Conservation (phyloP, 495 filamentous ascomycete species). For the Neurospora sp. region DNA sequence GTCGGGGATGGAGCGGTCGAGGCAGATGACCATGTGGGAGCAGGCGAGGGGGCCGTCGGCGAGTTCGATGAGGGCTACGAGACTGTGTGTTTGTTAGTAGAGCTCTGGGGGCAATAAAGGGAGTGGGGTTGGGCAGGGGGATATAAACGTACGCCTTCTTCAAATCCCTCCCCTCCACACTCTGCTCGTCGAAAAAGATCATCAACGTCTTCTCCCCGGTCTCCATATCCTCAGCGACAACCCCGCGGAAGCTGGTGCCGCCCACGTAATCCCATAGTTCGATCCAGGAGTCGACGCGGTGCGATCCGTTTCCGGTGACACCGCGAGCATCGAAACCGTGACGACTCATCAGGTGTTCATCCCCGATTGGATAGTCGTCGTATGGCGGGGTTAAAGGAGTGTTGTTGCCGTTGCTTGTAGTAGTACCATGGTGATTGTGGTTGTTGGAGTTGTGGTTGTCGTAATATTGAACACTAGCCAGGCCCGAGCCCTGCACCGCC, state of each 20-base stretch:
- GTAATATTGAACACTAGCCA: constrained; percentile 59
- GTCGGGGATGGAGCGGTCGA: constrained; percentile 55
- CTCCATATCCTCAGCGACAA: constrained; percentile 50
- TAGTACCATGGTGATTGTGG: constrained; percentile 15
- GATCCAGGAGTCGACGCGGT: constrained; percentile 42
- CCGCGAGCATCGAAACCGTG: neutral
- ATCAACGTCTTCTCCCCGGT: constrained; percentile 63
- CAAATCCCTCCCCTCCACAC: constrained; percentile 57
- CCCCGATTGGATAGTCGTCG: constrained; percentile 24
- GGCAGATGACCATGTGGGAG: constrained; percentile 66
- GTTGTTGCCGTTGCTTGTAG: constrained; percentile 15
- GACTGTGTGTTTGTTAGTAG: constrained; percentile 35
- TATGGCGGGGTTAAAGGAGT: constrained; percentile 26
- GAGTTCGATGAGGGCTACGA: constrained; percentile 87
- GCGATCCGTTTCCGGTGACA: constrained; percentile 7
- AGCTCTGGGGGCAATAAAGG: neutral
- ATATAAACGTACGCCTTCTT: constrained; percentile 73
- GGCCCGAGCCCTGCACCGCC: constrained; percentile 60
- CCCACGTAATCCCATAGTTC: constrained; percentile 87
- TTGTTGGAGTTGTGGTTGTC: constrained; percentile 12
- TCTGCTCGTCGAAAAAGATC: constrained; percentile 68
- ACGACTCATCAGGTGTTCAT: constrained; percentile 10
- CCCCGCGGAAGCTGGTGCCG: constrained; percentile 74
- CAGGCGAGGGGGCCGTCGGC: constrained; percentile 64
- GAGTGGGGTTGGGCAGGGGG: neutral